Evolutionary conservation across 495 filamentous ascomycete species (phyloP), one percentile per base, ranked within the genome.

Genomic region (Cryomyces antarcticus): DNA sequence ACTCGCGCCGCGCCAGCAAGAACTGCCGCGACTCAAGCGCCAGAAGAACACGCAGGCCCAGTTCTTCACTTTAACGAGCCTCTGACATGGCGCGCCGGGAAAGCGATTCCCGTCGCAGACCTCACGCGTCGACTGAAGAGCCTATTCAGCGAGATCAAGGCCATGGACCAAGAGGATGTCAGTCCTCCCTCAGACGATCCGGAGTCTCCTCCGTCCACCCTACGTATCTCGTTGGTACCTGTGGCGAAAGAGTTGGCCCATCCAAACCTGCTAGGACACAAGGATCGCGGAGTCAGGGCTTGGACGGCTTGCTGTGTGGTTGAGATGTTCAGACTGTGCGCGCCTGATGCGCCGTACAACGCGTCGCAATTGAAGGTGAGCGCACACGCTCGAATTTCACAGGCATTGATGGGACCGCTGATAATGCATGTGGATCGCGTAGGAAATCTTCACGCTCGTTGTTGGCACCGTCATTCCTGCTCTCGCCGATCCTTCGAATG

Each of bases 361-460:
- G 73, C 68, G 29, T 71, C 76, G 41, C 88, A 96, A 61, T 66
- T 99, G 29, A 94, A 89, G 80, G 87, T 93, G 33, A n/a, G 37
- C 37, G 35, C 11, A 0, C 41, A 24, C 58, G 44, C 46, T 24
- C 17, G 17, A 24, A 24, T 24, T 24, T 24, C 17, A 2, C 17
- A 24, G 17, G 17, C 17, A 24, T 24, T 2, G 17, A 11, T 31
- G 37, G 41, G 1, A 40, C 10, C 3, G 17, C 28, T 5, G 37
- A 11, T 17, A 11, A 38, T 27, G 28, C 11, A 4, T 29, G 0
- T 30, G 11, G 44, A 43, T 43, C 33, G 27, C 44, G 39, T 40
- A 94, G 88, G 85, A 95, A 60, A 82, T 95, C 43, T 99, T 96
- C 59, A 82, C 77, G 13, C 78, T 93, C 45, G 81, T 93, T 57